Percentiles rank a stretch among this genome's conserved stretches.
phyloP scores from a whole-genome alignment of 2,329 filamentous ascomycete genomes.

The Trichophyton verrucosum region DNA sequence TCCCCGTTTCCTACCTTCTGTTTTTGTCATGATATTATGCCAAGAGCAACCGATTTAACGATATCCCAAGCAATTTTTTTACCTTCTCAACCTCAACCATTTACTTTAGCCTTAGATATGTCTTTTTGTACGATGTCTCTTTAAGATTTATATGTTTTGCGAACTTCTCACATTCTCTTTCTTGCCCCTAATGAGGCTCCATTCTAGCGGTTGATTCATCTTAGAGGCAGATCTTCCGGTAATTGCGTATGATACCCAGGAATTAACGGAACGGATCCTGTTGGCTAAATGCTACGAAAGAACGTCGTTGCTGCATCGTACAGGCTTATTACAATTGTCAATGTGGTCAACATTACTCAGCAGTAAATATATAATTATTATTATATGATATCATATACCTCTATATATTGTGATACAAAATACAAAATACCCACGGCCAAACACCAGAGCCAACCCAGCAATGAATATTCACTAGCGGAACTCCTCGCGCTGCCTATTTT shows the following conservation, averaged over 20 bases:
- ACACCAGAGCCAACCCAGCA: background rate
- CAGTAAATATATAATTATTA: background rate
- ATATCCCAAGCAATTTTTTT: constrained; percentile 1
- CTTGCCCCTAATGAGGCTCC: background rate
- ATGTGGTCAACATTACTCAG: background rate
- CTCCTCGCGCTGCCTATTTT: background rate
- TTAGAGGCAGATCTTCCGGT: too few relatives aligned
- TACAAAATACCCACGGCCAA: background rate
- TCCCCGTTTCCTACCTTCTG: background rate
- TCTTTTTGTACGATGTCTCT: background rate
- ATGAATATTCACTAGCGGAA: background rate
- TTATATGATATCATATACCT: background rate
- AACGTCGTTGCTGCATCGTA: too few relatives aligned
- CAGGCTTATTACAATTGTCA: too few relatives aligned
- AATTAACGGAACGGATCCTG: too few relatives aligned
- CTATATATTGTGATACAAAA: background rate
- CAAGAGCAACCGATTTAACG: constrained; percentile 2
- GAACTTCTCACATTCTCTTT: too few relatives aligned
- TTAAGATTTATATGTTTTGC: background rate
- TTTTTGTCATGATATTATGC: constrained; percentile 5
- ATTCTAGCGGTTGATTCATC: background rate
- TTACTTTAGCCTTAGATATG: background rate
- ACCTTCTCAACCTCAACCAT: too few relatives aligned
- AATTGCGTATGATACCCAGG: too few relatives aligned
- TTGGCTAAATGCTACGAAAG: too few relatives aligned